phyloP scores from a whole-genome alignment of 2,329 filamentous ascomycete genomes.

The Pyrenophora seminiperda region DNA sequence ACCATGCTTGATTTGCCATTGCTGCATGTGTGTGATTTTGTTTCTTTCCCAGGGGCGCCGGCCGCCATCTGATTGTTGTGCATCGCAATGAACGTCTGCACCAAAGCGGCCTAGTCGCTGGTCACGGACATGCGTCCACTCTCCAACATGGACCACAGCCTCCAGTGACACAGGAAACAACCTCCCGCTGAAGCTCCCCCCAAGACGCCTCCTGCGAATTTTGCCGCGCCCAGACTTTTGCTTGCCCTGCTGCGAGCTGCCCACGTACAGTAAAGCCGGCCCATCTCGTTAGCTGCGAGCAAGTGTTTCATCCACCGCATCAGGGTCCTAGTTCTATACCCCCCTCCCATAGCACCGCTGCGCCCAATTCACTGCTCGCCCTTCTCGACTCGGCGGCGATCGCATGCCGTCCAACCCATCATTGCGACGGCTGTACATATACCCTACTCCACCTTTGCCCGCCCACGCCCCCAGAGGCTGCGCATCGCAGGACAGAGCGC shows the following conservation, averaged over 20 bases:
- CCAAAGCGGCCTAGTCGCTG: constrained; percentile 12
- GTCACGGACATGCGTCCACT: constrained; percentile 9
- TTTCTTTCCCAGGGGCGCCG: too few species aligned
- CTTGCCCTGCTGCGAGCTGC: constrained; percentile 11
- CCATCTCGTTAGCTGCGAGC: constrained; percentile 19
- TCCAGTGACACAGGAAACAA: constrained; percentile 12
- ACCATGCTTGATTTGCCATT: too few species aligned
- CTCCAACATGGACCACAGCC: constrained; percentile 15
- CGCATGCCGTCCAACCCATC: constrained; percentile 18
- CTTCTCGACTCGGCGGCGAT: constrained; percentile 11
- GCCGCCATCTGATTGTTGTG: constrained; percentile 2
- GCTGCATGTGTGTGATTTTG: too few species aligned
- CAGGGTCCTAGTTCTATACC: constrained; percentile 27
- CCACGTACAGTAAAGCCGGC: constrained; percentile 1
- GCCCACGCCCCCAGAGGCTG: constrained; percentile 19
- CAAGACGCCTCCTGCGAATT: constrained; percentile 3
- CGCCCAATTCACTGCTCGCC: constrained; percentile 12
- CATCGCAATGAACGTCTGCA: constrained; percentile 12
- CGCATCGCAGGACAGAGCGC: constrained; percentile 17
- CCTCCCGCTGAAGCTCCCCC: neutral
- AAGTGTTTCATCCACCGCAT: constrained; percentile 35
- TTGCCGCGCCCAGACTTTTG: neutral
- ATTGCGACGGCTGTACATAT: constrained; percentile 17
- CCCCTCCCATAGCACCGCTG: constrained; percentile 15
- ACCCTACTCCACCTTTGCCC: constrained; percentile 4